A percentile compares a stretch with the other conserved stretches of the same genome.
Evolutionary conservation across 129 eudicot genomes (phyloP).

Genomic region (Calendula officinalis): DNA sequence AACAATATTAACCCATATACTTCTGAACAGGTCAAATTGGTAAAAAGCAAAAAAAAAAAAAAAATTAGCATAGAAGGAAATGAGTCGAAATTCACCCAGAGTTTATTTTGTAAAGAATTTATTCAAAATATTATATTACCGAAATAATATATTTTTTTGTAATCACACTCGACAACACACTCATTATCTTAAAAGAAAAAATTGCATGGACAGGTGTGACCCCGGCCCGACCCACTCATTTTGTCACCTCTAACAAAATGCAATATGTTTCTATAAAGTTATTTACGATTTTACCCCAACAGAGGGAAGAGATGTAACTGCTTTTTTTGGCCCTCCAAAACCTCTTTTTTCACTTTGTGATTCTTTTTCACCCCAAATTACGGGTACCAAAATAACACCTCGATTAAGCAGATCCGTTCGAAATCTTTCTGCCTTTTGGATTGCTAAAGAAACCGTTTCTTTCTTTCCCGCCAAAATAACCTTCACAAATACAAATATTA

Average conservation of each 20-base stretch:
- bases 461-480: constrained; percentile 97
- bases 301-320: constrained; percentile 78
- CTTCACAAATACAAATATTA: constrained; percentile 28
- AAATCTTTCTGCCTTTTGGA: constrained; percentile 82
- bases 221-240: background rate
- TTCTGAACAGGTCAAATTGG: background rate
- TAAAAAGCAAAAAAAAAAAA: background rate
- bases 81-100: background rate
- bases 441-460: constrained; percentile 69
- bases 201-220: too few relatives aligned
- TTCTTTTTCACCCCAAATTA: constrained; percentile 71
- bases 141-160: background rate
- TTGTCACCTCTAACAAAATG: constrained; percentile 6
- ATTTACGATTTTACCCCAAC: constrained; percentile 67
- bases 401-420: constrained; percentile 81
- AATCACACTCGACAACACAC: background rate
- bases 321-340: constrained; percentile 66
- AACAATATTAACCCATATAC: background rate
- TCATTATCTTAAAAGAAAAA: too few relatives aligned
- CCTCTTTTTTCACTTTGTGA: constrained; percentile 68
- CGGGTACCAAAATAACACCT: constrained; percentile 87
- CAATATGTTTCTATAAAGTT: constrained; percentile 11
- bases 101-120: too few relatives aligned
- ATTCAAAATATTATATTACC: background rate
- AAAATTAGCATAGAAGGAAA: background rate